Evolutionary conservation across 2,329 filamentous ascomycete species (phyloP), one percentile per base, ranked within the genome.

Genomic region (Paramyrothecium sp.): DNA sequence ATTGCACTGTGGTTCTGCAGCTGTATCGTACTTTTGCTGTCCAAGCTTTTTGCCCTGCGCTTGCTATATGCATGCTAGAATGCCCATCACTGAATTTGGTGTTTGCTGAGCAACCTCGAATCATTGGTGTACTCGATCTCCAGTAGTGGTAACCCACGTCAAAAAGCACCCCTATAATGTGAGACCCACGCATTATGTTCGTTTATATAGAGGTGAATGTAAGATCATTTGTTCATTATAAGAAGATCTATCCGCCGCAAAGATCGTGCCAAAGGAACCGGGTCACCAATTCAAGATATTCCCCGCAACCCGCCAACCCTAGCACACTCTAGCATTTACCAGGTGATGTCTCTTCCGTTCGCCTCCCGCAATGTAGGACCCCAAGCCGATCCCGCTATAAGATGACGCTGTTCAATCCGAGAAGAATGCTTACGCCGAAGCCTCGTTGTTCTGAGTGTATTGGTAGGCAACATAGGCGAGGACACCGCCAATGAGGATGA

Each of bases 391-490:
- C 26, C 26, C 46, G 22, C 20, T 20, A 20, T 48, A n/a, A 19
- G 3, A 20, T 8, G 46, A 30, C 54, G 53, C 57, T 54, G 61
- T 62, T 78, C 70, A 67, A 57, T 64, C 65, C 53, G 60, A 44
- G 59, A 53, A 56, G 58, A 52, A 57, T 49, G 26, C 59, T 59
- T 38, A 22, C 21, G 21, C 16, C 7, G 61, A 62, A 59, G 66
- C 57, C 67, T 81, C 76, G 73, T 81, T 78, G 57, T 66, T 63
- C 80, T 94, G 87, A 67, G 96, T 75, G 81, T 95, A 96, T 77
- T 93, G 89, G 83, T 94, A 97, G 68, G 84, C 90, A 67, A 84
- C 84, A 79, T 91, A 98, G 62, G 91, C 92, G 61, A 86, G 74
- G 52, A 86, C 81, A 64, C 89, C 93, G 67, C 92, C 92, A 64